These are phyloP conservation scores for Lactarius hengduanensis DNA, from an alignment of 768 basidiomycete species.

Conservation along the genomic window DNA sequence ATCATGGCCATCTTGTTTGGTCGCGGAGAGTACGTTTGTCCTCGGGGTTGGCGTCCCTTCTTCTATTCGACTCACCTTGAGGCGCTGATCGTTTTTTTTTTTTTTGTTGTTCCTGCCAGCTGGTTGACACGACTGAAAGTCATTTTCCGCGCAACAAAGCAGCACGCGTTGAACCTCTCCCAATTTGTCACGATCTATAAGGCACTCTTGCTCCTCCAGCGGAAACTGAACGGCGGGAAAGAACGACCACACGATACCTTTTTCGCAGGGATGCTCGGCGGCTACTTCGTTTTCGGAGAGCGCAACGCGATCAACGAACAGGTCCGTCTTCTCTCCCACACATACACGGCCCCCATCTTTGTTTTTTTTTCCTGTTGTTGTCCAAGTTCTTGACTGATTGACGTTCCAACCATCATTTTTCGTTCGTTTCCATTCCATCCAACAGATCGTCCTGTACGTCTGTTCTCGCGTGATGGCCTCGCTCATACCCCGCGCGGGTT, in stretches of 20 bases:
- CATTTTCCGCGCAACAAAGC: constrained; percentile 83
- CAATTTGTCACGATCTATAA: constrained; percentile 97
- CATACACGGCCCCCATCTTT: not conserved
- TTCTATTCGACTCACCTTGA: not conserved
- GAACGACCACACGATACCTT: constrained; percentile 82
- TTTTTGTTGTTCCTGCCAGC: constrained; percentile 41
- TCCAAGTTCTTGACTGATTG: not conserved
- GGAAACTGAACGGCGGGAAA: constrained; percentile 78
- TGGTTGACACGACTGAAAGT: constrained; percentile 63
- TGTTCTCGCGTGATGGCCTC: constrained; percentile 89
- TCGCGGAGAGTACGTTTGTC: constrained; percentile 72
- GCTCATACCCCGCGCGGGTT: constrained; percentile 76
- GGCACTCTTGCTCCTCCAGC: constrained; percentile 76
- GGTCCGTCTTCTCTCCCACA: constrained; percentile 46
- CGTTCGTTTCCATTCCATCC: not conserved
- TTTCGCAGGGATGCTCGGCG: constrained; percentile 88
- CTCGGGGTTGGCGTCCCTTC: not conserved
- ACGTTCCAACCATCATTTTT: not conserved
- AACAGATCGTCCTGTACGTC: constrained; percentile 94
- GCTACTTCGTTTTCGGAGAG: constrained; percentile 85
- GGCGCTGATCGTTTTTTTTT: constrained; percentile 17
- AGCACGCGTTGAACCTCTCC: constrained; percentile 89
- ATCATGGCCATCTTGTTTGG: constrained; percentile 96
- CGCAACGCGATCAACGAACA: constrained; percentile 89
- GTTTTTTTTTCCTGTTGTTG: not conserved